Base-by-base conservation (phyloP, 257 asterid genomes). In the Jacaranda copaia region DNA sequence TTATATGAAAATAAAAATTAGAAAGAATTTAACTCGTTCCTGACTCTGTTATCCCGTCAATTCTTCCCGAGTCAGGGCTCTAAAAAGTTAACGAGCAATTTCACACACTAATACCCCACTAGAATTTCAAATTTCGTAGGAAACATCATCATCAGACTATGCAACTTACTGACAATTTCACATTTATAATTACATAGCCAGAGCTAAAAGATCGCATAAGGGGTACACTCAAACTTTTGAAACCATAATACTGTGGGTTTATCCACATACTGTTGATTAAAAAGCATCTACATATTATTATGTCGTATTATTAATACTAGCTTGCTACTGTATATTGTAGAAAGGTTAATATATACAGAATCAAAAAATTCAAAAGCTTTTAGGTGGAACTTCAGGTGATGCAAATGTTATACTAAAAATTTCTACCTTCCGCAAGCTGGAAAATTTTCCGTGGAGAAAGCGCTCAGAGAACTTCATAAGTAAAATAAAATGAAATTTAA, bases 31-130 rank as follows among this genome's bases (percentile, higher is more conserved):
- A 13, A 55, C 3, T 15, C 1, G 18, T 46, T 19, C 46, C 38
- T 32, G 48, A 42, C 19, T 60, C 49, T 19, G 35, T 45, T 20
- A 57, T 12, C 32, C 4, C 15, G 35, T 55, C 57, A 43, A 19
- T 42, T 38, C 16, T 32, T 72, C 18, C 57, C 62, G 58, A 57
- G 15, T 20, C 61, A 74, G 25, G 52, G 48, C 62, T 46, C 36
- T 15, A 9, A 39, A 40, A 67, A 8, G 6, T 16, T 32, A 25
- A 6, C 13, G 25, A 15, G 13, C 62, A 68, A 13, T 68, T 48
- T 16, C 65, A 55, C 1, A 49, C 38, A 38, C 38, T 55, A 49
- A n/a, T 48, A 9, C 38, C 15, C 51, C 42, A 58, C 11, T 20
- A 35, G 6, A 46, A 7, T 19, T 8, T 57, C 76, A 72, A 39